phyloP scores from a whole-genome alignment of 495 filamentous ascomycete species.

The Tuber aestivum region DNA sequence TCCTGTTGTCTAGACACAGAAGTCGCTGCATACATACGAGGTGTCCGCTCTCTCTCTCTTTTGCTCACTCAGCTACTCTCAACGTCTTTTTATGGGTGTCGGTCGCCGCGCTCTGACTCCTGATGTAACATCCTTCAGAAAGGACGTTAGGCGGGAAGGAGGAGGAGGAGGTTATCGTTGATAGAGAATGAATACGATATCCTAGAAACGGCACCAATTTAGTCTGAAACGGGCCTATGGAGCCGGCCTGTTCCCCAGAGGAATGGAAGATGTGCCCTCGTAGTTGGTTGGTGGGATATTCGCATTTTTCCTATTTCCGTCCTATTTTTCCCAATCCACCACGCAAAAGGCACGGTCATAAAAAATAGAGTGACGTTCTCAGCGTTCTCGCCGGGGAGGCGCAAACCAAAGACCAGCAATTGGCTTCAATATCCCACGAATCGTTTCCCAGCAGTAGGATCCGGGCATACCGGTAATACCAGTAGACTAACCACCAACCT shows the following conservation, averaged over 20 bases:
- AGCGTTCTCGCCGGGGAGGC: not conserved
- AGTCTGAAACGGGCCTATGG: constrained; percentile 32
- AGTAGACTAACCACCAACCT: not conserved
- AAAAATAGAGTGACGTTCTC: not conserved
- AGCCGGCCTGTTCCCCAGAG: constrained; percentile 31
- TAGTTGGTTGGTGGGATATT: constrained; percentile 34
- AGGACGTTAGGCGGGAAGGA: constrained; percentile 27
- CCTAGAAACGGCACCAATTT: constrained; percentile 19
- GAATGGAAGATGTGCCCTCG: constrained; percentile 24
- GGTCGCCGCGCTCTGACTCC: constrained; percentile 31
- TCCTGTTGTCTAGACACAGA: constrained; percentile 10
- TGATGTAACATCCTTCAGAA: constrained; percentile 27
- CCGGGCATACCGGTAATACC: constrained; percentile 19
- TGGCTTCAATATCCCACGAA: constrained; percentile 21
- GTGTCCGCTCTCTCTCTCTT: constrained; percentile 16
- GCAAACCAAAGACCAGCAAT: constrained; percentile 11
- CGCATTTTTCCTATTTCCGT: constrained; percentile 17
- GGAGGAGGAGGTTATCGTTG: constrained; percentile 22
- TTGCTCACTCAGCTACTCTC: not conserved
- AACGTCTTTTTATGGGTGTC: constrained; percentile 20
- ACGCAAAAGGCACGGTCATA: constrained; percentile 16
- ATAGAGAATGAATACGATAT: constrained; percentile 29
- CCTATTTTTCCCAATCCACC: not conserved
- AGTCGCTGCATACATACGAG: constrained; percentile 25
- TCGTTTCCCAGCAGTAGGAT: constrained; percentile 16